phyloP scores from a whole-genome alignment of 352 stramenopile genomes.

The Blastocystis sp. region DNA sequence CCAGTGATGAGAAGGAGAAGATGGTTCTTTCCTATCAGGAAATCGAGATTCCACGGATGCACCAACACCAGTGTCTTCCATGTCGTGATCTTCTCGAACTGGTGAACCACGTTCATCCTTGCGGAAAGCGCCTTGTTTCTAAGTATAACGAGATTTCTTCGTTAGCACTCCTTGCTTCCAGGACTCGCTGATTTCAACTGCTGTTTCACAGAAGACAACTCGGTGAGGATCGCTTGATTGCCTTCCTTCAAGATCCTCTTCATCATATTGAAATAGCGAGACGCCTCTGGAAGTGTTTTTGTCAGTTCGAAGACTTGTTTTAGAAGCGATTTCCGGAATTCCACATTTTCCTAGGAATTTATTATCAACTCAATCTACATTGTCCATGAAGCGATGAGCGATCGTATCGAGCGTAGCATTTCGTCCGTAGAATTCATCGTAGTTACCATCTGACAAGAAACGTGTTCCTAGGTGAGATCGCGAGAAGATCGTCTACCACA shows the following conservation, averaged over 20 bases:
- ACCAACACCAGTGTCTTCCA: conserved; percentile 20
- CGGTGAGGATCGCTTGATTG: not conserved
- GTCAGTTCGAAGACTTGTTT: not conserved
- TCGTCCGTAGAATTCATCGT: conserved; percentile 23
- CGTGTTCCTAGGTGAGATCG: not conserved
- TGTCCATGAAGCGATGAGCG: conserved; percentile 38
- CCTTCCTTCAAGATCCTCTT: conserved; percentile 20
- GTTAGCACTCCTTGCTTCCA: not conserved
- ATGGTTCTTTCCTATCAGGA: conserved; percentile 13
- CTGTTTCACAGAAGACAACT: conserved; percentile 2
- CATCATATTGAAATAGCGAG: conserved; percentile 44
- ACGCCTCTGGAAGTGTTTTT: not conserved
- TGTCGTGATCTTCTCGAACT: conserved; percentile 18
- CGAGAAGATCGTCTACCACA: not conserved
- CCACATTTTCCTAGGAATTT: not conserved
- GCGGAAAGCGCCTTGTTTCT: conserved; percentile 42
- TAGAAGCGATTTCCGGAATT: conserved; percentile 3
- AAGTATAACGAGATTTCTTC: not conserved
- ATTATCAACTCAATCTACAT: not conserved
- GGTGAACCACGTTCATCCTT: conserved; percentile 28
- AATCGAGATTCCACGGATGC: conserved; percentile 25
- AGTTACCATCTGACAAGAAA: not conserved
- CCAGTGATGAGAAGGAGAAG: not conserved
- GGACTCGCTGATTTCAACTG: not conserved
- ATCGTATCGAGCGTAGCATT: not conserved